These are phyloP conservation scores for Colletotrichum costaricense DNA, from an alignment of 2,329 filamentous ascomycete genomes.

Conservation along the genomic window DNA sequence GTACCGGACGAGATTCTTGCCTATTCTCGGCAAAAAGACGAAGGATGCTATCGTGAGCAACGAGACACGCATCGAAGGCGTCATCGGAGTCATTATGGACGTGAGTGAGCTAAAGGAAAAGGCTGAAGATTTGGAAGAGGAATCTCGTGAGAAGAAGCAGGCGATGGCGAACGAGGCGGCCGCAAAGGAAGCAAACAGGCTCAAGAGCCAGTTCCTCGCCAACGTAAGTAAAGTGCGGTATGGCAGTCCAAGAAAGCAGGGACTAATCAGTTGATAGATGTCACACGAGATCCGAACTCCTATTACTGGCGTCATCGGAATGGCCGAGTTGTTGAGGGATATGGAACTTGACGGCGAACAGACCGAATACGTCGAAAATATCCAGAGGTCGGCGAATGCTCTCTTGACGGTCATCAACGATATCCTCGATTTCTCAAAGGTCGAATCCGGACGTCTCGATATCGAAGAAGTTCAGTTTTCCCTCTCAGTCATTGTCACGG, in stretches of 20 bases:
- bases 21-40: slow-evolving; percentile 68
- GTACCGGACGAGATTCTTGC: slow-evolving; percentile 78
- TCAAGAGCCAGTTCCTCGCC: slow-evolving; percentile 84
- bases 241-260: neutral
- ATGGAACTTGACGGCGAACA: slow-evolving; percentile 77
- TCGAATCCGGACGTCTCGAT: slow-evolving; percentile 80
- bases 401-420: slow-evolving; percentile 91
- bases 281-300: slow-evolving; percentile 84
- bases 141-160: slow-evolving; percentile 76
- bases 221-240: slow-evolving; percentile 55
- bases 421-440: slow-evolving; percentile 90
- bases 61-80: slow-evolving; percentile 71
- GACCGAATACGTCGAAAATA: slow-evolving; percentile 80
- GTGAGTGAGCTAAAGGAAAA: slow-evolving; percentile 77
- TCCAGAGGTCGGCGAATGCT: slow-evolving; percentile 83
- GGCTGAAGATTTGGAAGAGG: slow-evolving; percentile 70
- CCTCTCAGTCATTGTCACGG: slow-evolving; percentile 77
- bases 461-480: slow-evolving; percentile 87
- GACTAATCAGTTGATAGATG: slow-evolving; percentile 59
- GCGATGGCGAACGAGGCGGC: slow-evolving; percentile 81
- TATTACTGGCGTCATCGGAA: slow-evolving; percentile 83
- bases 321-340: slow-evolving; percentile 80
- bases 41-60: slow-evolving; percentile 58
- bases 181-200: slow-evolving; percentile 81
- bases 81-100: slow-evolving; percentile 84